Evolutionary conservation across 129 eudicot species (phyloP).

Genomic region (Dittrichia graveolens): DNA sequence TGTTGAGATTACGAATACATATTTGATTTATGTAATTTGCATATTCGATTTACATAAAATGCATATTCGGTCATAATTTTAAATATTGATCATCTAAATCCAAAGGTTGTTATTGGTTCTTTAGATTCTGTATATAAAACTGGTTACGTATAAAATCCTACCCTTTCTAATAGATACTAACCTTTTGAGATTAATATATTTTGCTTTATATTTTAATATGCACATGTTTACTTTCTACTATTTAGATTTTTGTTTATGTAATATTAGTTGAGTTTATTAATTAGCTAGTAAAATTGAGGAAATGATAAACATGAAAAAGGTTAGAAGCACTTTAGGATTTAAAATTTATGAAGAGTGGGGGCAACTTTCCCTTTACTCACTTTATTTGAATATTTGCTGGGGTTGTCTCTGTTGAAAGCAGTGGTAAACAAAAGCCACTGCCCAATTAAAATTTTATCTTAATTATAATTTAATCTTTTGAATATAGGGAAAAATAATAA

Average conservation of each 20-base stretch:
- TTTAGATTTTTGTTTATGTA: not conserved
- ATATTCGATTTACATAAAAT: no score
- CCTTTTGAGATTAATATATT: no score
- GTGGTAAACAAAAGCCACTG: constrained; percentile 30
- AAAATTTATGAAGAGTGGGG: constrained; percentile 28
- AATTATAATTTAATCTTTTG: not conserved
- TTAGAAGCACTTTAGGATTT: constrained; percentile 29
- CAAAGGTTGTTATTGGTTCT: no score
- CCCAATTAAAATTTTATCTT: constrained; percentile 2
- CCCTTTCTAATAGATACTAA: no score
- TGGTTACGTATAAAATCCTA: no score
- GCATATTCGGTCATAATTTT: no score
- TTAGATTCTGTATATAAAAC: no score
- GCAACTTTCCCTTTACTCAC: constrained; percentile 38
- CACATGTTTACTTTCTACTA: no score
- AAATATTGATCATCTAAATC: no score
- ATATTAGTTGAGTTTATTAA: not conserved
- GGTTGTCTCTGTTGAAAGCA: constrained; percentile 54
- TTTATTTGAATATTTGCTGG: constrained; percentile 60
- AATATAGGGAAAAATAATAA: not conserved
- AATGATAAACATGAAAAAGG: constrained; percentile 30
- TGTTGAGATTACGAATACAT: no score
- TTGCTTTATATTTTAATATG: no score
- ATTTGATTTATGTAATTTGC: no score
- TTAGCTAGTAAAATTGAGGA: not conserved